Evolutionary conservation across 257 asterid species (phyloP).

Genomic region (Echites panduratus): DNA sequence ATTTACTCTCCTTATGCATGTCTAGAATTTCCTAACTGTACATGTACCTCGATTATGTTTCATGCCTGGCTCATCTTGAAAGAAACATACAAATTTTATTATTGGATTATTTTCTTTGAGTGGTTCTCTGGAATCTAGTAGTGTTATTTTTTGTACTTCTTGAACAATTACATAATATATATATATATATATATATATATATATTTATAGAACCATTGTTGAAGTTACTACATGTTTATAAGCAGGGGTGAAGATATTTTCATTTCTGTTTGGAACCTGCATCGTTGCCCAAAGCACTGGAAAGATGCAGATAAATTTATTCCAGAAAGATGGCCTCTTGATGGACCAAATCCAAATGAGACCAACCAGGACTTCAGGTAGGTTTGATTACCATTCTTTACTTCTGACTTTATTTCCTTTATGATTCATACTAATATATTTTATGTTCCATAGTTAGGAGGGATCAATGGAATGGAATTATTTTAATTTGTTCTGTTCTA

Average conservation of each 20-base stretch:
- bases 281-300: conserved; percentile 77
- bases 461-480: conserved; percentile 1
- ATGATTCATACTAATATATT: conserved; percentile 8
- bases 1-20: background rate
- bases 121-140: too few relatives aligned
- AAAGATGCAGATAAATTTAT: conserved; percentile 80
- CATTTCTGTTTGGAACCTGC: conserved; percentile 95
- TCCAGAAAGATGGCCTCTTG: conserved; percentile 97
- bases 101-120: too few relatives aligned
- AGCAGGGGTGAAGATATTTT: conserved; percentile 87
- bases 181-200: too few relatives aligned
- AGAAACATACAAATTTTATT: too few relatives aligned
- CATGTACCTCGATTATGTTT: too few relatives aligned
- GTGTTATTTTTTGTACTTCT: background rate
- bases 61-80: too few relatives aligned
- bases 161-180: background rate
- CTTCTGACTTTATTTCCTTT: background rate
- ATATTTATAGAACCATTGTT: too few relatives aligned
- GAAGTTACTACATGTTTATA: conserved; percentile 5
- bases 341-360: conserved; percentile 96
- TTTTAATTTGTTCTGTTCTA: conserved; percentile 15
- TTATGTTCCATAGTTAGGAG: background rate
- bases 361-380: conserved; percentile 97
- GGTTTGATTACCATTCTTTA: conserved; percentile 34
- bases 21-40: background rate